Evolutionary conservation across 2,329 filamentous ascomycete species (phyloP).

Genomic region (Sporothrix humicola): DNA sequence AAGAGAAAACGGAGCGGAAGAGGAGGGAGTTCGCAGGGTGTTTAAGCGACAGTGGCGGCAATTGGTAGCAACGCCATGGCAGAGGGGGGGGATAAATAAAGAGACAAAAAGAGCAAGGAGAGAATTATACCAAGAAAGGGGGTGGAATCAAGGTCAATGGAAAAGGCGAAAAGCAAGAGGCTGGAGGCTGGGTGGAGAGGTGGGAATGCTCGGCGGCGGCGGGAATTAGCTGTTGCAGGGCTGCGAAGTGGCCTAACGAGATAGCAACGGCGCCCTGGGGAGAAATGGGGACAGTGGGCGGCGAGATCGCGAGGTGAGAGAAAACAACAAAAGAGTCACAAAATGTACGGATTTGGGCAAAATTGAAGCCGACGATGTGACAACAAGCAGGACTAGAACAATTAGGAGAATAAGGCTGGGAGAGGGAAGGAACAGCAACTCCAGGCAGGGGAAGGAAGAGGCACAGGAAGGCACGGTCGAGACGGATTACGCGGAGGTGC

Average conservation of each 20-base stretch:
- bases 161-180: constrained; percentile 29
- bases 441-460: constrained; percentile 1
- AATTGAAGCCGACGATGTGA: constrained; percentile 16
- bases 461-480: constrained; percentile 24
- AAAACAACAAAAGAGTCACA: neutral
- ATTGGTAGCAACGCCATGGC: constrained; percentile 32
- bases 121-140: constrained; percentile 2
- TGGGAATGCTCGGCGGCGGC: constrained; percentile 35
- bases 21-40: constrained; percentile 12
- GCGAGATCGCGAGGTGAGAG: neutral
- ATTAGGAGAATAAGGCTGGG: neutral
- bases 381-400: neutral
- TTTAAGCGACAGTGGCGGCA: constrained; percentile 28
- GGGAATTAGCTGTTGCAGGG: constrained; percentile 31
- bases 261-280: constrained; percentile 9
- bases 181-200: constrained; percentile 31
- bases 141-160: constrained; percentile 10
- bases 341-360: neutral
- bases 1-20: neutral
- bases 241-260: constrained; percentile 20
- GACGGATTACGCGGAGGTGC: constrained; percentile 28
- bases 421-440: neutral
- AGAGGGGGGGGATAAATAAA: neutral
- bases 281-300: constrained; percentile 1
- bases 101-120: neutral